phyloP scores from a whole-genome alignment of 768 basidiomycete species.

The Lactifluus hygrophoroides region DNA sequence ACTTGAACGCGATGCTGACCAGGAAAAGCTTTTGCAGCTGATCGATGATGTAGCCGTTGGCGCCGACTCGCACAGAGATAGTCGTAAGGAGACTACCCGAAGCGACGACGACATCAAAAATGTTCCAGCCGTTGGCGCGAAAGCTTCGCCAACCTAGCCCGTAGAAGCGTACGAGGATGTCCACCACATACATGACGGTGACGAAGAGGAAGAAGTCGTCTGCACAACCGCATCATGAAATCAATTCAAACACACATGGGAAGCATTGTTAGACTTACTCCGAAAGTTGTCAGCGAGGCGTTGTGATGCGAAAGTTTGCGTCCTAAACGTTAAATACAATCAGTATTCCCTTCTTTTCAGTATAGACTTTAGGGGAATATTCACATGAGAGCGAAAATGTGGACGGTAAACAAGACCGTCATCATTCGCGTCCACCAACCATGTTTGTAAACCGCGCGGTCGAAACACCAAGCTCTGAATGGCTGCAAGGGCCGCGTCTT shows the following conservation, averaged over 20 bases:
- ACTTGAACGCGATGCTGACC: constrained; percentile 87
- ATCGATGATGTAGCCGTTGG: constrained; percentile 41
- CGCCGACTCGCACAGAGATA: constrained; percentile 52
- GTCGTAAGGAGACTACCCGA: constrained; percentile 80
- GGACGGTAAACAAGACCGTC: constrained; percentile 70
- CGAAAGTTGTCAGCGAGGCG: constrained; percentile 44
- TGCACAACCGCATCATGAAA: constrained; percentile 26
- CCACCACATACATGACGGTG: constrained; percentile 63
- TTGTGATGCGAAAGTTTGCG: constrained; percentile 59
- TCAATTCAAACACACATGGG: not conserved
- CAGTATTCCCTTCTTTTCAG: not conserved
- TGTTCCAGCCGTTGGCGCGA: constrained; percentile 87
- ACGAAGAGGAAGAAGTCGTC: constrained; percentile 72
- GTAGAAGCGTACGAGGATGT: constrained; percentile 67
- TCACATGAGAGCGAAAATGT: constrained; percentile 78
- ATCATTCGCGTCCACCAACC: constrained; percentile 86
- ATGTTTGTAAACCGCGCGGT: constrained; percentile 83
- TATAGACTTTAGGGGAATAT: constrained; percentile 23
- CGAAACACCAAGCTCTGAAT: constrained; percentile 80
- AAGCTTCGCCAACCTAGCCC: constrained; percentile 84
- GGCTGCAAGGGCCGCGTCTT: constrained; percentile 45
- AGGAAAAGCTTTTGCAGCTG: constrained; percentile 88
- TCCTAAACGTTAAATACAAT: constrained; percentile 40
- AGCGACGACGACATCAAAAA: constrained; percentile 80
- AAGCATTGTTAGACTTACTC: constrained; percentile 35